These are phyloP conservation scores for Candida labiduridarum DNA, from an alignment of 1,139 yeast species.

Conservation along the genomic window DNA sequence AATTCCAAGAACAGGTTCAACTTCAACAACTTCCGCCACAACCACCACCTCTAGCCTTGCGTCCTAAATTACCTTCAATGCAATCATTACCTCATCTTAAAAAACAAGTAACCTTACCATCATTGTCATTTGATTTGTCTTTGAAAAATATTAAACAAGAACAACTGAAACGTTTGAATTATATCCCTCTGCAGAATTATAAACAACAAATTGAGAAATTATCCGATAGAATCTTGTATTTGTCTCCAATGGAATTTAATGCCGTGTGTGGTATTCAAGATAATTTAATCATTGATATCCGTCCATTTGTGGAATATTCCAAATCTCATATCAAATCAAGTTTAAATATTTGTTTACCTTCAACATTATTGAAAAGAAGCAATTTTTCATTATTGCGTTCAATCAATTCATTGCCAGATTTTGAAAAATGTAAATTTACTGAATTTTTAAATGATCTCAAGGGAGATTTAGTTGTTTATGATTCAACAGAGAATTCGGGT, in stretches of 20 bases:
- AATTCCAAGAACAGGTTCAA: background rate
- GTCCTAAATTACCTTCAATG: background rate
- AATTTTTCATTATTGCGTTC: constrained; percentile 61
- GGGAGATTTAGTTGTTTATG: constrained; percentile 27
- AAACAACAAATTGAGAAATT: constrained; percentile 17
- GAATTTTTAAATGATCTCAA: constrained; percentile 8
- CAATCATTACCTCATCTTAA: constrained; percentile 13
- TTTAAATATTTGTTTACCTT: constrained; percentile 72
- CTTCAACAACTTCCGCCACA: background rate
- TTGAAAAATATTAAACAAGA: constrained; percentile 13
- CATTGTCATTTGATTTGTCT: constrained; percentile 9
- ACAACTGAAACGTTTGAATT: constrained; percentile 17
- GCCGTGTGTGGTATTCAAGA: background rate
- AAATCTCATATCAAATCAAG: constrained; percentile 55
- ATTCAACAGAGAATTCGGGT: constrained; percentile 34
- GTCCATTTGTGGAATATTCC: constrained; percentile 69
- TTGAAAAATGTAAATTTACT: constrained; percentile 36
- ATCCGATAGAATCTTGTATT: constrained; percentile 6
- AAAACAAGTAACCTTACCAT: constrained; percentile 18
- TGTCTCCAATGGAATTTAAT: background rate
- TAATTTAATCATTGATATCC: constrained; percentile 59
- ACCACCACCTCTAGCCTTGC: background rate
- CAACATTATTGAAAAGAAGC: constrained; percentile 71
- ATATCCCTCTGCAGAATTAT: constrained; percentile 16
- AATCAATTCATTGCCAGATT: constrained; percentile 56